Evolutionary conservation across 306 rosid genomes (phyloP).

Genomic region (Fragaria vesca): DNA sequence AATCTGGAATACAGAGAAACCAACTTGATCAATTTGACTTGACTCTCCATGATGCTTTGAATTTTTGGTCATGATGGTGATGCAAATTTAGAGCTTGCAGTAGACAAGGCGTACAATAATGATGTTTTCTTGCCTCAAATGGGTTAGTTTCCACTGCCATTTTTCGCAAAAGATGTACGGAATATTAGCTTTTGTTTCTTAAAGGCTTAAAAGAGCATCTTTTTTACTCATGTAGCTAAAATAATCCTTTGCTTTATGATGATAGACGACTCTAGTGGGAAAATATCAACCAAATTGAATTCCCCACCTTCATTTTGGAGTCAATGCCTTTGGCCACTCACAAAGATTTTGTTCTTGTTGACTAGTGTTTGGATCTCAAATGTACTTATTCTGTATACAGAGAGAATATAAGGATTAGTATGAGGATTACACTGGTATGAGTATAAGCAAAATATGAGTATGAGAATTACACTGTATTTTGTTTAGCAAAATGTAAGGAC

Average conservation of each 20-base stretch:
- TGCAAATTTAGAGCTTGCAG: neutral
- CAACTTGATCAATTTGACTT: conserved; percentile 3
- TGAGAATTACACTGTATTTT: too few species aligned
- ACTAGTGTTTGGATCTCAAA: neutral
- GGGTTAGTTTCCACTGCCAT: neutral
- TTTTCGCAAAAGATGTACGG: neutral
- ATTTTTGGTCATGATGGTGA: neutral
- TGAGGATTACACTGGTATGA: too few species aligned
- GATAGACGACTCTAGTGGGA: neutral
- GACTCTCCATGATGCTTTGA: neutral
- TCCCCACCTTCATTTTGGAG: neutral
- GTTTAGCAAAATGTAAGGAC: too few species aligned
- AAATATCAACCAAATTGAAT: conserved; percentile 3
- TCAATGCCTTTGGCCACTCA: conserved; percentile 12
- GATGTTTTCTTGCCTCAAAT: conserved; percentile 6
- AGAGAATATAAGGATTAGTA: too few species aligned
- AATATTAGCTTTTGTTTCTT: neutral
- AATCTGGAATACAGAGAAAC: neutral
- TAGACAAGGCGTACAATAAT: neutral
- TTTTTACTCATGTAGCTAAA: neutral
- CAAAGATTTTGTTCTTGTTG: conserved; percentile 17
- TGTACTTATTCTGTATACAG: neutral
- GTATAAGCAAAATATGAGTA: too few species aligned
- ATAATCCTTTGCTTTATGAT: neutral
- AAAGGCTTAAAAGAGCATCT: conserved; percentile 1